Evolutionary conservation across 805 yeast species (phyloP), one percentile per base, ranked within the genome.

Genomic region (Danielozyma ontarioensis): DNA sequence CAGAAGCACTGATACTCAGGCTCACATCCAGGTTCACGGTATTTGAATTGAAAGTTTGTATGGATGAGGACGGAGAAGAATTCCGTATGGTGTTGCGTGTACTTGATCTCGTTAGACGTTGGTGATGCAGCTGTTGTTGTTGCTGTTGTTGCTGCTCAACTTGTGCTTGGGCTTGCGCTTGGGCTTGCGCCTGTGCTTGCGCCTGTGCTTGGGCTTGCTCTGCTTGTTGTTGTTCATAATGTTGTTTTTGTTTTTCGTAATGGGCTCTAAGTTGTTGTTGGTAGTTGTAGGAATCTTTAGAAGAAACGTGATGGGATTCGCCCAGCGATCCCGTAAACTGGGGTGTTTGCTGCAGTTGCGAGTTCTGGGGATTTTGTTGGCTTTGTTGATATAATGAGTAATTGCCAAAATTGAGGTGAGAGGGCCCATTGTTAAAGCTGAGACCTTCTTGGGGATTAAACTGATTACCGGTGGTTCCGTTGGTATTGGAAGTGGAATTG

Each of bases 361-460:
- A 33, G 42, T 35, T 25, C 14, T 35, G 39, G 27, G 36, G 39
- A 12, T 23, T 31, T 19, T 43, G 46, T 14, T 34, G 44, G 28
- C 29, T 35, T 26, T 31, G 33, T 28, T 39, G 45, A 28, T 43
- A 41, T 13, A 41, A 21, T 6, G 39, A 28, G 33, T 38, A 39
- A 27, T 38, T 41, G 28, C 33, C 29, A 6, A 36, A 40, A 28
- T 35, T 35, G 26, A 34, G 33, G 17, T 32, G 38, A 12, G 51
- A 40, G 13, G 46, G 36, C 7, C 43, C 44, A 17, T 42, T 39
- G n/a, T 47, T 31, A 28, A 53, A 55, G 34, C 41, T 51, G 17
- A 55, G 43, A 14, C 56, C 54, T 36, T 50, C 52, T 16, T 51
- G 55, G 3, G 57, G 57, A 19, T 46, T 46, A 39, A 53, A 55